phyloP scores from a whole-genome alignment of 2,329 filamentous ascomycete species.

The Teratosphaeria pseudoeucalypti region DNA sequence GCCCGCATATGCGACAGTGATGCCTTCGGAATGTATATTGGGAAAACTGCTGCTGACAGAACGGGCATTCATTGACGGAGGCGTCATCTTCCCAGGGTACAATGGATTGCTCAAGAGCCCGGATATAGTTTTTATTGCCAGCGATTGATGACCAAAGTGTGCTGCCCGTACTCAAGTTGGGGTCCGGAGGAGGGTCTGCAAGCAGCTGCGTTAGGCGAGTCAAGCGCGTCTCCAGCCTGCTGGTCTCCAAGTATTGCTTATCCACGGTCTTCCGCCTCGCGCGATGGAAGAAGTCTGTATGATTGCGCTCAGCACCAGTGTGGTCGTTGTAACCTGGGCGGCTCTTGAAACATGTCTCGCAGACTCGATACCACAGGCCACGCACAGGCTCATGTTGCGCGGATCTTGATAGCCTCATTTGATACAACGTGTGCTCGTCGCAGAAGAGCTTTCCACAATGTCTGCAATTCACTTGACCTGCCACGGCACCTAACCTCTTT shows the following conservation, averaged over 20 bases:
- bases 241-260: conserved; percentile 75
- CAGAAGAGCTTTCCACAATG: conserved; percentile 91
- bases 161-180: conserved; percentile 38
- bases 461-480: conserved; percentile 82
- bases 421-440: conserved; percentile 97
- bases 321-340: conserved; percentile 84
- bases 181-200: conserved; percentile 57
- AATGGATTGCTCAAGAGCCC: conserved; percentile 77
- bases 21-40: conserved; percentile 87
- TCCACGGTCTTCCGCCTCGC: conserved; percentile 72
- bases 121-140: conserved; percentile 61
- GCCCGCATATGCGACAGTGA: conserved; percentile 87
- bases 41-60: conserved; percentile 92
- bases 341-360: conserved; percentile 98
- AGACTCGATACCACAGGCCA: conserved; percentile 88
- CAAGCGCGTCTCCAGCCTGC: conserved; percentile 79
- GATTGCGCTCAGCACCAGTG: conserved; percentile 55
- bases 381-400: conserved; percentile 82
- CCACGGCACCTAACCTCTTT: conserved; percentile 65
- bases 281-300: conserved; percentile 58
- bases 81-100: conserved; percentile 93
- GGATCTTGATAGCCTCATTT: conserved; percentile 90
- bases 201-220: conserved; percentile 82
- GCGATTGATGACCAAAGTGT: conserved; percentile 51
- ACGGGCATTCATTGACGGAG: conserved; percentile 70